Evolutionary conservation across 306 rosid genomes (phyloP).

Genomic region (Herpetospermum pedunculosum): DNA sequence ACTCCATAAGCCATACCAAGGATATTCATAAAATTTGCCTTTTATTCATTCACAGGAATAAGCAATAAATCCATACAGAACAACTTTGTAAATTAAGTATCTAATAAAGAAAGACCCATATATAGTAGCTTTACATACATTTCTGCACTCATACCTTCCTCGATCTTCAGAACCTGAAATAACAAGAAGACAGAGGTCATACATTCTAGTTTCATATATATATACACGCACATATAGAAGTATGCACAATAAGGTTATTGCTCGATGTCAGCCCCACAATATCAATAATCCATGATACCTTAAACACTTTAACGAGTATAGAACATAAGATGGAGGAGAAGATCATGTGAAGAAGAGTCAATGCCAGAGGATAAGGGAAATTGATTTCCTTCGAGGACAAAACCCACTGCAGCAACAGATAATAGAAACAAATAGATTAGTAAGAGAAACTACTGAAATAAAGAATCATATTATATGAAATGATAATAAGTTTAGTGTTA

Average conservation of each 20-base stretch:
- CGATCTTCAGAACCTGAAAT: constrained; percentile 81
- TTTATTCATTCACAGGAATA: not conserved
- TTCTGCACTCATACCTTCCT: constrained; percentile 92
- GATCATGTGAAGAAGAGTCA: constrained; percentile 96
- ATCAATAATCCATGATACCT: constrained; percentile 36
- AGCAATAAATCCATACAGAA: not conserved
- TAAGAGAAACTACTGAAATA: not conserved
- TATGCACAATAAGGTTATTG: constrained; percentile 4
- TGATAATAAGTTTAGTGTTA: not conserved
- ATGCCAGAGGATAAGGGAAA: constrained; percentile 92
- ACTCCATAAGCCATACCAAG: not conserved
- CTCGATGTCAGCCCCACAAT: constrained; percentile 6
- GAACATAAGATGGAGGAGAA: constrained; percentile 91
- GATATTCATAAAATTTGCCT: not conserved
- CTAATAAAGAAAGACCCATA: constrained; percentile 5
- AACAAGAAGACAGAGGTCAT: not conserved
- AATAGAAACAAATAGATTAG: constrained; percentile 19
- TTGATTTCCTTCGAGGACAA: constrained; percentile 94
- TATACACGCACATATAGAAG: not conserved
- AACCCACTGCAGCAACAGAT: constrained; percentile 70
- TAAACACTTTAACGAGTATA: constrained; percentile 66
- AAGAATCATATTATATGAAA: not conserved
- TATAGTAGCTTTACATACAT: constrained; percentile 44
- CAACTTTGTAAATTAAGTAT: constrained; percentile 8
- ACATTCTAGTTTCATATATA: not conserved